Base-by-base conservation (phyloP, 2,329 filamentous ascomycete species). In the Leptosphaerulina australis region DNA sequence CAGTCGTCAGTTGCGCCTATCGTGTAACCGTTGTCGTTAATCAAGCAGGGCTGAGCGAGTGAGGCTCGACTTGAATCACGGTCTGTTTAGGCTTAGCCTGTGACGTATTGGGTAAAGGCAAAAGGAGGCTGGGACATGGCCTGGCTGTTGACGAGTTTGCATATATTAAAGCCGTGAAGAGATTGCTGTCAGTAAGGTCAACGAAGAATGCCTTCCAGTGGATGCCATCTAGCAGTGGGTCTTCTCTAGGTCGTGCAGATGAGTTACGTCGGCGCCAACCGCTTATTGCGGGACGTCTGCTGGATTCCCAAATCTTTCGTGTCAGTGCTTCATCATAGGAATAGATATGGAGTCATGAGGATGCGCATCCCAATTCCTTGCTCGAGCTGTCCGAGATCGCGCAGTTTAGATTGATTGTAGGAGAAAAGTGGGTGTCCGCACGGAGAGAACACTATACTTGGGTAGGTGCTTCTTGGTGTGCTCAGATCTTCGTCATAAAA, bases 371-470 rank as follows among this genome's bases (percentile, higher is more conserved):
- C 33, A 21, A 17, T 34, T 31, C 28, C 39, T 28, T 24, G 34
- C 29, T 25, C 6, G 3, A 35, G 12, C 11, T 18, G 6, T 30
- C 29, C 29, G 20, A 36, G 11, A 40, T 45, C 35, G 18, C 30
- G 29, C 36, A 31, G 26, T 21, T 12, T 17, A 40, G 35, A 20
- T 40, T 44, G n/a, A 50, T 9, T 21, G 6, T 34, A 28, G 33
- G 11, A 21, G 11, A 40, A 6, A 17, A 39, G 35, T 30, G 40
- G 39, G 44, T 15, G 18, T 12, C 25, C 28, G 39, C 34, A 34
- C 39, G 47, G 28, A 31, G 24, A 37, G 17, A 31, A 11, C 20
- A 12, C 21, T 25, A 20, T 6, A 22, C 24, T 20, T 10, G 8
- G 17, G 17, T 35, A 48, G 30, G 12, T n/a, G n/a, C n/a, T n/a